A percentile compares a stretch with the other conserved stretches of the same genome.
phyloP scores from a whole-genome alignment of 805 yeast genomes.

The Ogataea angusta region DNA sequence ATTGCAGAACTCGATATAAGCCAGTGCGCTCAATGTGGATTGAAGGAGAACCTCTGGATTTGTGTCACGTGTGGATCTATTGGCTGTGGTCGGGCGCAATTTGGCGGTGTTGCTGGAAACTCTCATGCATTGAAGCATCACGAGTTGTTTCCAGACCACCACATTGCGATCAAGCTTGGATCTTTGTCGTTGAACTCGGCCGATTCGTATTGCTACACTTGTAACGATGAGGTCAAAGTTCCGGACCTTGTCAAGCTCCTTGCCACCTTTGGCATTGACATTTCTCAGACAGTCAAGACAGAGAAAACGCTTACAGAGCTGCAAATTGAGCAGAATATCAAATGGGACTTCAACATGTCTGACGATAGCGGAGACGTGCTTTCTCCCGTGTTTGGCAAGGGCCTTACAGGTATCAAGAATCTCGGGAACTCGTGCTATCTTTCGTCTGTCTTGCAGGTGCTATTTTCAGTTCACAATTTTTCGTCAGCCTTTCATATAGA shows the following conservation, averaged over 20 bases:
- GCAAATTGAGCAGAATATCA: conserved; percentile 87
- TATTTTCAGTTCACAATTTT: conserved; percentile 47
- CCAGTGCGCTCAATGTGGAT: conserved; percentile 56
- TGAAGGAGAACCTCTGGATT: conserved; percentile 83
- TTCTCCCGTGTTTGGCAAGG: conserved; percentile 67
- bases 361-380: conserved; percentile 65
- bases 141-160: conserved; percentile 52
- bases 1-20: conserved; percentile 32
- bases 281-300: conserved; percentile 55
- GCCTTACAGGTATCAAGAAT: conserved; percentile 80
- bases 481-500: conserved; percentile 38
- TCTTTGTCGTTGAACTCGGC: conserved; percentile 76
- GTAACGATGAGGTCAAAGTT: conserved; percentile 86
- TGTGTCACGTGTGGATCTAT: conserved; percentile 87
- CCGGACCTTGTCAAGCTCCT: conserved; percentile 51
- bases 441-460: conserved; percentile 72
- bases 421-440: conserved; percentile 92
- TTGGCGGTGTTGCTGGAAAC: conserved; percentile 92
- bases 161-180: conserved; percentile 87
- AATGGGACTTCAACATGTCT: conserved; percentile 88
- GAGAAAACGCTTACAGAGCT: conserved; percentile 87
- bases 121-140: conserved; percentile 83
- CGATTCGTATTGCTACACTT: conserved; percentile 84
- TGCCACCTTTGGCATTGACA: conserved; percentile 63
- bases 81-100: conserved; percentile 94